Percentiles rank a stretch among this genome's conserved stretches.
These are phyloP conservation scores for Neofusicoccum parvum DNA, from an alignment of 2,329 filamentous ascomycete genomes.

Conservation along the genomic window DNA sequence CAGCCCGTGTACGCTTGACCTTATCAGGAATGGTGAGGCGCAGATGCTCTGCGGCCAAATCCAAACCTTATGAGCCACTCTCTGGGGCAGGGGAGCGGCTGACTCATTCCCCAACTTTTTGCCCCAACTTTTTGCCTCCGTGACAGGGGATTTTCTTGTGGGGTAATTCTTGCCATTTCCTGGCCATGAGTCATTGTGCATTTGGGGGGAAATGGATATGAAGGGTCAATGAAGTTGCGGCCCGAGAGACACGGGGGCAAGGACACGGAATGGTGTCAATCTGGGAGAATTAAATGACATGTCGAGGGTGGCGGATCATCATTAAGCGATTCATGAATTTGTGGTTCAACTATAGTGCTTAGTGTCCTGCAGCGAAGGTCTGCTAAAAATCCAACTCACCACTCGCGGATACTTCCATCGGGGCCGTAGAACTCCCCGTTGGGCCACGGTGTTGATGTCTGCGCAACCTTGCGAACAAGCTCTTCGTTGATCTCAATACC, in stretches of 20 bases:
- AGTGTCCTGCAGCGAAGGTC: not conserved
- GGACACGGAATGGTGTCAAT: not conserved
- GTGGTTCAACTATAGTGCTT: not conserved
- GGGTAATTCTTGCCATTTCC: not conserved
- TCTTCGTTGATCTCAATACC: slow-evolving; percentile 73
- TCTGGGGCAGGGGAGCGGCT: not conserved
- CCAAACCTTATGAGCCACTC: not conserved
- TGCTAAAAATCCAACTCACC: slow-evolving; percentile 47
- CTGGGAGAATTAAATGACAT: not conserved
- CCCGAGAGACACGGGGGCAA: not conserved
- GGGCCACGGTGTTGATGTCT: slow-evolving; percentile 65
- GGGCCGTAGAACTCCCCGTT: slow-evolving; percentile 68
- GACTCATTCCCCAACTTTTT: not conserved
- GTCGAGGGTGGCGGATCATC: too few relatives aligned
- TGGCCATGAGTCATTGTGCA: not conserved
- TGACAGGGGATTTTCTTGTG: not conserved
- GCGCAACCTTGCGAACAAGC: slow-evolving; percentile 61
- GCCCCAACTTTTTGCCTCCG: not conserved
- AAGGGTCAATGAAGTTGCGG: not conserved
- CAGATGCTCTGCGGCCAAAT: not conserved
- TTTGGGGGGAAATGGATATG: not conserved
- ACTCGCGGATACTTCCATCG: slow-evolving; percentile 68
- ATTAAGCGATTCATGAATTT: too few relatives aligned
- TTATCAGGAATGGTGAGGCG: not conserved
- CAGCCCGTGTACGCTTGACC: not conserved